Evolutionary conservation across 2,329 filamentous ascomycete species (phyloP).

Genomic region (Aspergillus sp.): DNA sequence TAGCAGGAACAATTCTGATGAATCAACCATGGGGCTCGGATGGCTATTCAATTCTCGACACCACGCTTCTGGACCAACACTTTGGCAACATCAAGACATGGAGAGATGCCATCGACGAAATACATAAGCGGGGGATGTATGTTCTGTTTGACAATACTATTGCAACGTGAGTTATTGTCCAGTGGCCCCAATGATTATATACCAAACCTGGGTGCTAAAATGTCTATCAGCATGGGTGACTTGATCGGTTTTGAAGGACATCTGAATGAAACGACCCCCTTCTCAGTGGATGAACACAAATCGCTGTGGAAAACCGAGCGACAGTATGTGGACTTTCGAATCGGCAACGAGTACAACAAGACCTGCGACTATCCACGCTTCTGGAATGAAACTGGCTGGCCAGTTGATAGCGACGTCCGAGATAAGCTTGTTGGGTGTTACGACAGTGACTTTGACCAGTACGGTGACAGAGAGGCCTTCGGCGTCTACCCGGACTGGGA

Average conservation of each 20-base stretch:
- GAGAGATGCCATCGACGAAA: slow-evolving; percentile 58
- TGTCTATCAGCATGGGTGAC: slow-evolving; percentile 51
- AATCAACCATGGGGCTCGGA: slow-evolving; percentile 66
- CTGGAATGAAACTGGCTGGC: slow-evolving; percentile 59
- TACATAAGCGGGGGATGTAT: slow-evolving; percentile 65
- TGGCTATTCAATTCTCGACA: slow-evolving; percentile 60
- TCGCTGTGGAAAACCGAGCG: slow-evolving; percentile 57
- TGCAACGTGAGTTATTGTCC: slow-evolving; percentile 50
- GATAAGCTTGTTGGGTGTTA: slow-evolving; percentile 56
- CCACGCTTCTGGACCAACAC: slow-evolving; percentile 63
- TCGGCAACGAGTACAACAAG: slow-evolving; percentile 54
- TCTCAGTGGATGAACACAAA: slow-evolving; percentile 56
- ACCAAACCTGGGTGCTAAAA: not conserved
- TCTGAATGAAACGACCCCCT: slow-evolving; percentile 59
- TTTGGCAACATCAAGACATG: slow-evolving; percentile 60
- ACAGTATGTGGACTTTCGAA: slow-evolving; percentile 59
- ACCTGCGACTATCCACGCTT: slow-evolving; percentile 61
- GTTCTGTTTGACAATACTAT: slow-evolving; percentile 67
- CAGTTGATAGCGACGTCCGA: slow-evolving; percentile 48
- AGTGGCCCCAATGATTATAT: not conserved
- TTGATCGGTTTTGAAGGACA: slow-evolving; percentile 63
- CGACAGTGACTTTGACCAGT: slow-evolving; percentile 65
- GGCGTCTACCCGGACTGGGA: slow-evolving; percentile 64
- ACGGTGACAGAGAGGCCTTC: slow-evolving; percentile 63
- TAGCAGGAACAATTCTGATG: slow-evolving; percentile 64